Base-by-base conservation (phyloP, 108 stramenopile genomes). In the Cyclotella atomus region DNA sequence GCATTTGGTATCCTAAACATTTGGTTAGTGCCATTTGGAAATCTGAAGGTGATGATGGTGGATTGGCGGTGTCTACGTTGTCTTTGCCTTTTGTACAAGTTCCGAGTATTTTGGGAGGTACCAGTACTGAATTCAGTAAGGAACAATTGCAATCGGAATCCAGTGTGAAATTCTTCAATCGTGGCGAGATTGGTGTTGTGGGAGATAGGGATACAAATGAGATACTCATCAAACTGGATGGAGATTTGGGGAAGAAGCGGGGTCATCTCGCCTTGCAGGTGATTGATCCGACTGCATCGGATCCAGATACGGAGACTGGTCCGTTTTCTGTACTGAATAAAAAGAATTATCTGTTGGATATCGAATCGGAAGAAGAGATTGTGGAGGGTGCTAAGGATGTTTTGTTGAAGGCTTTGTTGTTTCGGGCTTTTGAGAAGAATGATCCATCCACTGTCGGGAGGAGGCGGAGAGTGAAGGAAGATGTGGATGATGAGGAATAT, bases 1-100 rank as follows among this genome's bases (percentile, higher is more conserved):
- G 71, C 3, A 24, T 65, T 5, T 47, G 68, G 56, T 86, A 83
- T 59, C 49, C 71, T 2, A 69, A 32, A 54, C 65, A 64, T 53
- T 73, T 86, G 55, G 50, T 86, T 4, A 65, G 68, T 44, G 82
- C 65, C 2, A 83, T 83, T 36, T 78, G 82, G 82, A 52, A 73
- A 25, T 30, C 44, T 0, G 68, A 17, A 14, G 71, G 43, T 2
- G 9, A 30, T 0, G 68, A 17, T 21, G 71, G 43, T 2, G 9
- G 10, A 24, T 46, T 81, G 46, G 80, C 73, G 21, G 41, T 81
- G 8, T 70, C 73, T 17, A 70, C 73, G 50, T 43, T 75, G 32
- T 70, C 57, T n/a, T 29, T 81, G 28, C 80, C 80, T 16, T 75
- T 81, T 54, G 59, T 81, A 36, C 65, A 29, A 33, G 36, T 65